Conservation (phyloP, 1,139 yeast genomes). For the Saccharomyces hybrid region DNA sequence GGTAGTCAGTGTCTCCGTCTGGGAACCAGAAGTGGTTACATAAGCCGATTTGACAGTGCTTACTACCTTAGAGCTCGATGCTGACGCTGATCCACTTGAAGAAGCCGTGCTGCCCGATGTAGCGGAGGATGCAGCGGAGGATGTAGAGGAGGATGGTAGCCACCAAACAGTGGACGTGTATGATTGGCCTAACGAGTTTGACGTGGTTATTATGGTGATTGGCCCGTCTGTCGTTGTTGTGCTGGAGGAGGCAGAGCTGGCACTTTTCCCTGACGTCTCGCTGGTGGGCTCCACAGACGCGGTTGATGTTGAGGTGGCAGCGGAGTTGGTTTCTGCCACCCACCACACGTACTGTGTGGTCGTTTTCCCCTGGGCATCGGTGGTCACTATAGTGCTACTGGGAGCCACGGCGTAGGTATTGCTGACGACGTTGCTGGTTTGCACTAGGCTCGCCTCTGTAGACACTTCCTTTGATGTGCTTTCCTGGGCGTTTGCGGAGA, state of each 20-base stretch:
- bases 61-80: not conserved
- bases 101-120: constrained; percentile 1
- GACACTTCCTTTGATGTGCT: not conserved
- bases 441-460: not conserved
- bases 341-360: constrained; percentile 22
- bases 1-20: constrained; percentile 7
- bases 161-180: constrained; percentile 31
- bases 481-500: not conserved
- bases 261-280: constrained; percentile 3
- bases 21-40: constrained; percentile 3
- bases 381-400: constrained; percentile 19
- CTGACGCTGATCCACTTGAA: not conserved
- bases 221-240: constrained; percentile 23
- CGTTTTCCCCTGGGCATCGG: constrained; percentile 18
- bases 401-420: constrained; percentile 15
- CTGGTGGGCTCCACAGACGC: constrained; percentile 1
- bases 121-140: constrained; percentile 13
- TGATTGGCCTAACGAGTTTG: constrained; percentile 19
- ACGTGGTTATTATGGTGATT: constrained; percentile 32
- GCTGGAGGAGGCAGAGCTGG: constrained; percentile 15
- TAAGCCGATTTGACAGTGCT: constrained; percentile 1
- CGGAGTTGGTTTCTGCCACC: constrained; percentile 10
- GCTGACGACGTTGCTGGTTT: not conserved
- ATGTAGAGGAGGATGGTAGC: constrained; percentile 21
- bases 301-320: constrained; percentile 5